phyloP scores from a whole-genome alignment of 345 rosid species.

The Eucalyptus guilfoylei region DNA sequence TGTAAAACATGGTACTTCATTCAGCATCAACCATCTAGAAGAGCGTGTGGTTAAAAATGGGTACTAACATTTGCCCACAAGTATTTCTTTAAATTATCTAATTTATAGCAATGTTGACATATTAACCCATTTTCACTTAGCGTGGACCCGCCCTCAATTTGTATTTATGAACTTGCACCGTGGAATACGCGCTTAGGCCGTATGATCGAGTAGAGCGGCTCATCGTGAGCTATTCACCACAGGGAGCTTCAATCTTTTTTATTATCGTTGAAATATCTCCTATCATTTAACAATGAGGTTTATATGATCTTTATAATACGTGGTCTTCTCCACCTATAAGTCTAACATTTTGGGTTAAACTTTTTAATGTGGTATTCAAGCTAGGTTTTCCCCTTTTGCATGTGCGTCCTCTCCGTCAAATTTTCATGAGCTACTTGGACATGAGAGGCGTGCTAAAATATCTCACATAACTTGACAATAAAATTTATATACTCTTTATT shows the following conservation, averaged over 20 bases:
- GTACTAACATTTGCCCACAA: neutral
- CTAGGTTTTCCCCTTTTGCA: neutral
- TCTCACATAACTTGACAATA: neutral
- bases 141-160: neutral
- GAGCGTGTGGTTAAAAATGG: neutral
- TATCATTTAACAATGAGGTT: neutral
- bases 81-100: neutral
- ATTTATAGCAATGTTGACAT: neutral
- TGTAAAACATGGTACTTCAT: neutral
- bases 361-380: neutral
- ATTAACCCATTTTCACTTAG: neutral
- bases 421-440: neutral
- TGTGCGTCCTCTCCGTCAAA: rapidly evolving
- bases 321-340: neutral
- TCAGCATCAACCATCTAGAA: neutral
- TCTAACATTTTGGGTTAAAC: neutral
- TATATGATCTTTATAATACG: neutral
- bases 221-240: neutral
- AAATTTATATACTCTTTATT: neutral
- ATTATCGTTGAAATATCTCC: rapidly evolving
- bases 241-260: neutral
- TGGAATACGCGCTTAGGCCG: neutral
- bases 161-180: neutral
- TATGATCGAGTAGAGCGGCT: neutral
- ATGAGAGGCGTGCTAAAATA: neutral